Evolutionary conservation across 192 early-diverging fungal species (phyloP), one percentile per base, ranked within the genome.

Genomic region (Chytriomyces sp.): DNA sequence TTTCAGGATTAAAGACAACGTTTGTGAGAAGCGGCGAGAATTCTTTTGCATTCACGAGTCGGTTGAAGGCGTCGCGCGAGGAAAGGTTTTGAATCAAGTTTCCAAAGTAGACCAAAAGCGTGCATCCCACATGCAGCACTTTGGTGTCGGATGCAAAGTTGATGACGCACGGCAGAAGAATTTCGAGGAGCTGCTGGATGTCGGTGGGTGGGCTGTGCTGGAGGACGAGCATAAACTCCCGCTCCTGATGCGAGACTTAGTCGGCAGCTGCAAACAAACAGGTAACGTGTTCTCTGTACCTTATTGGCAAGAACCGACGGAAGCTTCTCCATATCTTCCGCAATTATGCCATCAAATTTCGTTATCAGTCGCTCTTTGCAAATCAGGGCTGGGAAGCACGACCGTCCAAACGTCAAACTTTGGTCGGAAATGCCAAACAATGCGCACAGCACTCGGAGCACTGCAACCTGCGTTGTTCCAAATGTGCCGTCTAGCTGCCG

Each of bases 141-240:
- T 70, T 69, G 48, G 76, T 79, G 11, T 47, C 63, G 10, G 77
- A 20, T 7, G 67, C n/a, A 26, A 73, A 76, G 49, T 61, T 72
- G 7, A 69, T 28, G 43, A 82, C 28, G 60, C 77, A 75, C 23
- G 79, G 81, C 6, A 85, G 26, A 11, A 81, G 24, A 23, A 69
- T 68, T 28, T 85, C 84, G 67, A 85, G 62, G 0, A 85, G 45
- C n/a, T 72, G 20, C 16, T 67, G 59, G 3, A 82, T 77, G 49
- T 85, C 84, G 8, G 53, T 23, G 7, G 82, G 82, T 23, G 79
- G 79, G 45, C 79, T 83, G 44, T 75, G 66, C 46, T 83, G 81
- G 16, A 81, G 66, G n/a, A 78, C 67, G 11, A 62, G 23, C 6
- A 61, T 20, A 26, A 77, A 66, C 23, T 81, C 80, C 10, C 44